Percentiles rank a stretch among this genome's conserved stretches.
Evolutionary conservation across 345 rosid species (phyloP).

Genomic region (Laguncularia racemosa): DNA sequence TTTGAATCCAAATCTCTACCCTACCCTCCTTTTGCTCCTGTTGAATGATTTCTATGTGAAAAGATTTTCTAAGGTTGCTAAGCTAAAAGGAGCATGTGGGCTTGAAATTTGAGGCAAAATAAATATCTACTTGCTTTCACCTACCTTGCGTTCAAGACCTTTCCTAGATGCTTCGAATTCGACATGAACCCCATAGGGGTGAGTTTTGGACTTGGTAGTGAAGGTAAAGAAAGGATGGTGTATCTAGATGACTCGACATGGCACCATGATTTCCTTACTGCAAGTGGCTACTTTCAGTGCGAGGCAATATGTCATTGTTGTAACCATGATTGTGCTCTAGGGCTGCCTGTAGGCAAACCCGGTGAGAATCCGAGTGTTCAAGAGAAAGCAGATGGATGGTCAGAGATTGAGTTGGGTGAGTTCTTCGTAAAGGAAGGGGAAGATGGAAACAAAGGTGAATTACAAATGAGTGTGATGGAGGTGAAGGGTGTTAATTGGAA

Average conservation of each 20-base stretch:
- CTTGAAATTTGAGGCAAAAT: slow-evolving; percentile 26
- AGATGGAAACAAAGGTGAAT: slow-evolving; percentile 8
- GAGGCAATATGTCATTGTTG: too few relatives aligned
- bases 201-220: slow-evolving; percentile 9
- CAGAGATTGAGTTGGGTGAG: slow-evolving; percentile 23
- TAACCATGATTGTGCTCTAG: too few relatives aligned
- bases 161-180: slow-evolving; percentile 1
- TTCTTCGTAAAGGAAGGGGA: slow-evolving; percentile 13
- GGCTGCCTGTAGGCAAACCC: too few relatives aligned
- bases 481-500: slow-evolving; percentile 7
- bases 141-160: slow-evolving; percentile 23
- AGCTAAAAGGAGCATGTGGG: slow-evolving; percentile 16
- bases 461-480: slow-evolving; percentile 15
- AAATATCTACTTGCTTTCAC: slow-evolving; percentile 15
- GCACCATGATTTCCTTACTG: too few relatives aligned
- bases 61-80: slow-evolving; percentile 25
- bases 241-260: slow-evolving; percentile 2
- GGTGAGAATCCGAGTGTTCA: too few relatives aligned
- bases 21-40: too few relatives aligned
- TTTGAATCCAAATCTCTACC: too few relatives aligned
- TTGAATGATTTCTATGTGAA: neutral
- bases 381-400: slow-evolving; percentile 24
- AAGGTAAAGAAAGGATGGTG: neutral
- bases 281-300: too few relatives aligned
- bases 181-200: slow-evolving; percentile 5